Conservation (phyloP, 768 basidiomycete genomes). For the Tricholoma matsutake region DNA sequence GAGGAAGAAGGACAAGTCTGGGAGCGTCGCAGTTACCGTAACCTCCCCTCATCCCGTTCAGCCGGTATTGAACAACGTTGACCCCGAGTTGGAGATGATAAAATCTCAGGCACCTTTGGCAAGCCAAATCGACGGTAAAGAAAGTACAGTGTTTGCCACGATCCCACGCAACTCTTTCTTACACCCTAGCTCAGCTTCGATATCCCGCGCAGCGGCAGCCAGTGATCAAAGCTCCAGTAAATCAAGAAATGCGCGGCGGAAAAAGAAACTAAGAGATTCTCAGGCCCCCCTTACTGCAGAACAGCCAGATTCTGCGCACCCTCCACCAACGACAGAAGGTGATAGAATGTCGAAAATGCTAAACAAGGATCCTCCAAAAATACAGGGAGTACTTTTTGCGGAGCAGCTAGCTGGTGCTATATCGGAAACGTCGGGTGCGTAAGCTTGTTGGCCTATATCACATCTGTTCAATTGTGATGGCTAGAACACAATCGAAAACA, state of each 20-base stretch:
- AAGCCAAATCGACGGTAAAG: background rate
- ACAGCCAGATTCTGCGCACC: background rate
- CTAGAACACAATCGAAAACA: background rate
- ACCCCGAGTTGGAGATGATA: background rate
- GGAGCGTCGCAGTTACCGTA: background rate
- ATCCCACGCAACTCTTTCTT: background rate
- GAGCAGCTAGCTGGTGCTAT: slow-evolving; percentile 1
- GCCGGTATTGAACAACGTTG: background rate
- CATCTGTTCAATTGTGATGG: background rate
- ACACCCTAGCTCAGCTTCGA: background rate
- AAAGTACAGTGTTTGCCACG: background rate
- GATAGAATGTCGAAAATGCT: background rate
- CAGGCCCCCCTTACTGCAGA: background rate
- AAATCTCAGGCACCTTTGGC: background rate
- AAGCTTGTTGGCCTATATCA: background rate
- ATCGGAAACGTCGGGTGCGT: slow-evolving; percentile 1
- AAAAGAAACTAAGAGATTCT: background rate
- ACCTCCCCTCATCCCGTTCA: background rate
- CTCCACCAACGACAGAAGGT: background rate
- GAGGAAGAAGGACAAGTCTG: slow-evolving; percentile 8
- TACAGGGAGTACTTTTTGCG: background rate
- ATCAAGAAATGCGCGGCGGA: background rate
- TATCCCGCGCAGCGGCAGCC: background rate
- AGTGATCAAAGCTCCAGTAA: background rate
- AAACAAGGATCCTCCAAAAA: background rate